phyloP scores from a whole-genome alignment of 768 basidiomycete species.

The Xerocomellus amylosporus region DNA sequence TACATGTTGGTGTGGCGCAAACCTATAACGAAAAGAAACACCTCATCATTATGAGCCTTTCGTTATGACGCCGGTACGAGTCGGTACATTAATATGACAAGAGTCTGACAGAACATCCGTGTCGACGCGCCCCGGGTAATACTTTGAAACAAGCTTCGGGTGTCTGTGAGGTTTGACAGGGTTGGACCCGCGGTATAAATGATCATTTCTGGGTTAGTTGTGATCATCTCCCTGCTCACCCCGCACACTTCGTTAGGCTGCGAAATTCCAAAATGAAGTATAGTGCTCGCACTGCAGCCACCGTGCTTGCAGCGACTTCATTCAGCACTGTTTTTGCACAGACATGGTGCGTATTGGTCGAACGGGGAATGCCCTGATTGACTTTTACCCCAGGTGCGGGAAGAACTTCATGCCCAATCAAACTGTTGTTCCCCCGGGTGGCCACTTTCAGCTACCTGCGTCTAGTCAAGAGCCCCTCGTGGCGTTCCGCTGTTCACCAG shows the following conservation, averaged over 20 bases:
- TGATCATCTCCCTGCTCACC: background rate
- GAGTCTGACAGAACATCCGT: too few relatives aligned
- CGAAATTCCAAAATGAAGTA: constrained; percentile 22
- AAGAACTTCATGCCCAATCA: constrained; percentile 46
- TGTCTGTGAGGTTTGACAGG: too few relatives aligned
- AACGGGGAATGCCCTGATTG: background rate
- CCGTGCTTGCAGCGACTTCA: constrained; percentile 11
- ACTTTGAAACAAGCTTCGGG: too few relatives aligned
- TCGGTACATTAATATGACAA: too few relatives aligned
- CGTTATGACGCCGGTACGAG: too few relatives aligned
- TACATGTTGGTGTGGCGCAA: too few relatives aligned
- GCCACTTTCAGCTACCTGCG: constrained; percentile 40
- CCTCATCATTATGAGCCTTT: too few relatives aligned
- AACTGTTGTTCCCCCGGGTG: constrained; percentile 43
- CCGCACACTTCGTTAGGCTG: background rate
- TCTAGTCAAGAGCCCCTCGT: constrained; percentile 38
- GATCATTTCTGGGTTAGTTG: too few relatives aligned
- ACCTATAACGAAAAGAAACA: too few relatives aligned
- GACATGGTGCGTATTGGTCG: constrained; percentile 22
- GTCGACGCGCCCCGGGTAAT: too few relatives aligned
- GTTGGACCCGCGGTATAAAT: too few relatives aligned
- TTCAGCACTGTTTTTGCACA: constrained; percentile 19
- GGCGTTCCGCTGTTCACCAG: constrained; percentile 46
- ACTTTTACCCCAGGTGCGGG: constrained; percentile 41
- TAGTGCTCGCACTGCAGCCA: background rate